These are phyloP conservation scores for Candida odintsovae DNA, from an alignment of 805 yeast genomes.

Conservation along the genomic window DNA sequence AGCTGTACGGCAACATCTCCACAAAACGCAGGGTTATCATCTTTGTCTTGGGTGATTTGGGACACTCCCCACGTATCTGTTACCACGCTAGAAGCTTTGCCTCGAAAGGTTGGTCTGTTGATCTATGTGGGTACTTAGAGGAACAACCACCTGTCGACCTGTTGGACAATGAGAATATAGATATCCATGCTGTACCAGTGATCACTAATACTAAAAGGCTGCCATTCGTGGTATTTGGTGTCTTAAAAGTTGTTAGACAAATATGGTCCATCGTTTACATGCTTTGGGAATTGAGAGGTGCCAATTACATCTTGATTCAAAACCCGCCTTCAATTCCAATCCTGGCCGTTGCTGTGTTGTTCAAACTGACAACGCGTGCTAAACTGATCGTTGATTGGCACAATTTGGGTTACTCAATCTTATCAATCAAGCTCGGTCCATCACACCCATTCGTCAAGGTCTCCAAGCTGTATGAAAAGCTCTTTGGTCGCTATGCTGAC, in stretches of 20 bases:
- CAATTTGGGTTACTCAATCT: constrained; percentile 80
- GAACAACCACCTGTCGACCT: constrained; percentile 47
- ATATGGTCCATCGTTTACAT: constrained; percentile 38
- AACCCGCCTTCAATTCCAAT: constrained; percentile 94
- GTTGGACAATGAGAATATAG: constrained; percentile 43
- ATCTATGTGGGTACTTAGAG: constrained; percentile 77
- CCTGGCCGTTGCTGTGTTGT: constrained; percentile 54
- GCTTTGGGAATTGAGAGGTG: constrained; percentile 50
- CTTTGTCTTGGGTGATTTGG: constrained; percentile 87
- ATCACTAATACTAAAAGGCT: constrained; percentile 32
- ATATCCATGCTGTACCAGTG: constrained; percentile 41
- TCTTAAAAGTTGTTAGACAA: constrained; percentile 55
- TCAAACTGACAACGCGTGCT: constrained; percentile 48
- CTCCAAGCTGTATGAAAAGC: constrained; percentile 56
- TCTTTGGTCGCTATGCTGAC: constrained; percentile 58
- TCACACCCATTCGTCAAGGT: constrained; percentile 54
- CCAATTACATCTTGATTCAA: constrained; percentile 68
- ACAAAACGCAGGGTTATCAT: constrained; percentile 56
- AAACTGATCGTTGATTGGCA: constrained; percentile 91
- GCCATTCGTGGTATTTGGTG: constrained; percentile 55
- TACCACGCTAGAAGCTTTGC: constrained; percentile 82
- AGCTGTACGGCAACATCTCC: constrained; percentile 28
- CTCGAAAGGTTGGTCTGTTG: constrained; percentile 64
- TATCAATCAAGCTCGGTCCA: constrained; percentile 55
- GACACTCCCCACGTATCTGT: constrained; percentile 92